phyloP scores from a whole-genome alignment of 371 early-diverging fungal species.

The Mortierella sp. region DNA sequence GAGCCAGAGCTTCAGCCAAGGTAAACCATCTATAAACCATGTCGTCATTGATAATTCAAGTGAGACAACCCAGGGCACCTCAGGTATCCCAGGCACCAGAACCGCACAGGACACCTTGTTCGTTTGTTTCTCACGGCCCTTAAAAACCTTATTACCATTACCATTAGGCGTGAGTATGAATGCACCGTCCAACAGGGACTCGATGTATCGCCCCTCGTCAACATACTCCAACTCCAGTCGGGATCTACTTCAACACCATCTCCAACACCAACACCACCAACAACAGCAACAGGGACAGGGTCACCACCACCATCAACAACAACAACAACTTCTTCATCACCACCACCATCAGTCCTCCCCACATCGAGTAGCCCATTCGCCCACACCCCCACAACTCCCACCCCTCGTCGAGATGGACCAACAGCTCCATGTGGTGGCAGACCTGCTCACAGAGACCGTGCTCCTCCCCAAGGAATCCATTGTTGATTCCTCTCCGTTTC shows the following conservation, averaged over 20 bases:
- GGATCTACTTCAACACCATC: background rate
- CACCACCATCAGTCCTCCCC: background rate
- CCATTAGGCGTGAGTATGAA: background rate
- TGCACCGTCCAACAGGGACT: background rate
- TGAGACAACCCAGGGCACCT: no score
- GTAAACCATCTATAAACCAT: no score
- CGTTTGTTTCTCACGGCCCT: background rate
- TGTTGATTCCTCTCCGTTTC: slow-evolving; percentile 18
- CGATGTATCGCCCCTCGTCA: slow-evolving; percentile 1
- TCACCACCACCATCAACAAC: background rate
- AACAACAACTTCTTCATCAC: no score
- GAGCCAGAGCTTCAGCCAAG: background rate
- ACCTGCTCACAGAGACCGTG: slow-evolving; percentile 19
- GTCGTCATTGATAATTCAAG: no score
- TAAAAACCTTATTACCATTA: background rate
- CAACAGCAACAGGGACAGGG: no score
- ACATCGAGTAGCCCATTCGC: background rate
- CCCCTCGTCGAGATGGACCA: slow-evolving; percentile 18
- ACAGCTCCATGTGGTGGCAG: background rate
- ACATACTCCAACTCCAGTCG: slow-evolving; percentile 2
- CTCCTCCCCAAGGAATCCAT: slow-evolving; percentile 15
- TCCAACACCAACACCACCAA: background rate
- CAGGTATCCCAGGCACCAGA: no score
- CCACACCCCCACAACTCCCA: background rate
- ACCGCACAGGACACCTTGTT: background rate